These are phyloP conservation scores for Halteria grandinella DNA, from an alignment of 73 alveolate genomes.

Conservation along the genomic window DNA sequence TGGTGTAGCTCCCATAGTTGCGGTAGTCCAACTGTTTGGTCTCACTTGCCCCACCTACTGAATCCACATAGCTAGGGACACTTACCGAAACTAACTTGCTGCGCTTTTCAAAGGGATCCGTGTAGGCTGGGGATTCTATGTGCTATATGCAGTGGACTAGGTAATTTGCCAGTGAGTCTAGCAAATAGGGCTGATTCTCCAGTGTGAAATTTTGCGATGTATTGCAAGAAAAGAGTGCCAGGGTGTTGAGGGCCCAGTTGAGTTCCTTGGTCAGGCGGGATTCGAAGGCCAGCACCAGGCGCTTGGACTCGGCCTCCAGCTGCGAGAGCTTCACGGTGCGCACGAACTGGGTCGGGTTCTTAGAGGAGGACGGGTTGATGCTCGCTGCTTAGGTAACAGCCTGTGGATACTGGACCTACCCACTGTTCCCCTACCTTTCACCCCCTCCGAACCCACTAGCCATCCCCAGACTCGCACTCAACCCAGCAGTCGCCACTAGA, in stretches of 20 bases:
- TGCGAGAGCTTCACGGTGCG: slow-evolving; percentile 80
- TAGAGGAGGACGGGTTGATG: neutral
- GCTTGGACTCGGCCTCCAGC: slow-evolving; percentile 89
- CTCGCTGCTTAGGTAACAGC: neutral
- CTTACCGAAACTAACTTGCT: slow-evolving; percentile 20
- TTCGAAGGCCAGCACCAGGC: slow-evolving; percentile 98
- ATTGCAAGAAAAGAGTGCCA: slow-evolving; percentile 93
- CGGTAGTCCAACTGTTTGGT: slow-evolving; percentile 56
- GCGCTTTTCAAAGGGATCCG: slow-evolving; percentile 57
- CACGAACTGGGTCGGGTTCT: slow-evolving; percentile 6
- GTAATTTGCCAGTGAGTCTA: slow-evolving; percentile 85
- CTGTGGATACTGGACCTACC: neutral
- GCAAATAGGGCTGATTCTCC: slow-evolving; percentile 86
- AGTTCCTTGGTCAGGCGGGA: slow-evolving; percentile 94
- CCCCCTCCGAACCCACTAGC: neutral
- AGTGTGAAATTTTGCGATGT: slow-evolving; percentile 72
- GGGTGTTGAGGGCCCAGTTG: slow-evolving; percentile 96
- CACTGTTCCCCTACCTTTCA: neutral
- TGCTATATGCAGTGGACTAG: slow-evolving; percentile 78
- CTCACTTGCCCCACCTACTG: too few species aligned
- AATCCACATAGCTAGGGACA: slow-evolving; percentile 54
- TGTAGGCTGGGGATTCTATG: slow-evolving; percentile 47
- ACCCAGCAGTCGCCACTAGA: neutral
- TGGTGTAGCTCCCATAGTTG: slow-evolving; percentile 50
- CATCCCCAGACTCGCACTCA: slow-evolving; percentile 8